Percentiles rank a stretch among this genome's conserved stretches.
Conservation (phyloP, 2,329 filamentous ascomycete genomes). For the Aspergillus versicolor region DNA sequence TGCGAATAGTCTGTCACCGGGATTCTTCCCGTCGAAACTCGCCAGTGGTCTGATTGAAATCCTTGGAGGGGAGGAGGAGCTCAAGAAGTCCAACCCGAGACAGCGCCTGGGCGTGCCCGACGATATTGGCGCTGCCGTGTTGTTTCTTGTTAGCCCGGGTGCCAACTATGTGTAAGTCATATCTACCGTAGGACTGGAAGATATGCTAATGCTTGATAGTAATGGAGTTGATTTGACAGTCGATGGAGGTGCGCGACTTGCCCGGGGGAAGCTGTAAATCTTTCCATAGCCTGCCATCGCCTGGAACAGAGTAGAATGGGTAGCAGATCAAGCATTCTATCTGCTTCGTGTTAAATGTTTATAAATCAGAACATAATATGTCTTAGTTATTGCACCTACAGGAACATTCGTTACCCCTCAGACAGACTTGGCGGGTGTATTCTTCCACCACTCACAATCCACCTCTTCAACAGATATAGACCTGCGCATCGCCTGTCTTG, state of each 20-base stretch:
- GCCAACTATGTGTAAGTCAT: constrained; percentile 13
- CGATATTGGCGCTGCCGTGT: constrained; percentile 8
- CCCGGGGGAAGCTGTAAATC: background rate
- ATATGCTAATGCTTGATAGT: background rate
- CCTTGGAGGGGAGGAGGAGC: constrained; percentile 11
- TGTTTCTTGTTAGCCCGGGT: constrained; percentile 11
- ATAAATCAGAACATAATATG: too few species aligned
- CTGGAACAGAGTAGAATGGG: background rate
- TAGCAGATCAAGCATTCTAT: too few species aligned
- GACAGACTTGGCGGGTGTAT: constrained; percentile 2
- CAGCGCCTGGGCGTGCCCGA: constrained; percentile 10
- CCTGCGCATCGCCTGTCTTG: background rate
- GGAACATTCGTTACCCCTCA: constrained; percentile 3
- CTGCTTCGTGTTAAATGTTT: background rate
- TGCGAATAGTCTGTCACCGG: constrained; percentile 11
- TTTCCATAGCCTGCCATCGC: background rate
- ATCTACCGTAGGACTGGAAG: background rate
- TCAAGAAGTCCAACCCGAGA: constrained; percentile 10
- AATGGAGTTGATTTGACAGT: constrained; percentile 8
- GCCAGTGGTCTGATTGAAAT: constrained; percentile 14
- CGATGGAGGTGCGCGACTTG: constrained; percentile 1
- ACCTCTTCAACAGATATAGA: background rate
- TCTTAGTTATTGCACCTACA: too few species aligned
- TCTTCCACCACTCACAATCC: constrained; percentile 9
- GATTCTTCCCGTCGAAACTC: constrained; percentile 14